These are phyloP conservation scores for Fusarium papillatum DNA, from an alignment of 2,329 filamentous ascomycete genomes.

Conservation along the genomic window DNA sequence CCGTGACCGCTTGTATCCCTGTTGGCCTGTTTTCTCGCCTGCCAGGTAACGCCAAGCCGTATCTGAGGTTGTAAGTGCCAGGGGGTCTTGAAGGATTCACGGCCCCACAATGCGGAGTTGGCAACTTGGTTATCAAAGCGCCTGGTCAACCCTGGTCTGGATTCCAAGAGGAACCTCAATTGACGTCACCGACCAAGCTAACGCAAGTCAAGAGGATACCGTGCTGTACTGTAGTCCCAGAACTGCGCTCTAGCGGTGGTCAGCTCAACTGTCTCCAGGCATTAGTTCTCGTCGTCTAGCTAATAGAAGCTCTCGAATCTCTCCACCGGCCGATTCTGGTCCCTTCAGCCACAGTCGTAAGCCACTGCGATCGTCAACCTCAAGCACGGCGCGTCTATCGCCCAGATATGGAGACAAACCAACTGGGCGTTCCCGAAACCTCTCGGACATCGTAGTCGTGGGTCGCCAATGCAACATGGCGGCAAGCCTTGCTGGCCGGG, in stretches of 20 bases:
- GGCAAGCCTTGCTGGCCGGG: neutral
- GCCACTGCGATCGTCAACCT: constrained; percentile 17
- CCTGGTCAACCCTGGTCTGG: neutral
- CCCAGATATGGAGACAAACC: neutral
- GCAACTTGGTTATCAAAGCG: neutral
- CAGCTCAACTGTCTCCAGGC: neutral
- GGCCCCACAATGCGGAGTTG: neutral
- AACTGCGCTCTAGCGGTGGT: neutral
- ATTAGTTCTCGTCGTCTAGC: neutral
- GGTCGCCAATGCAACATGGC: constrained; percentile 16
- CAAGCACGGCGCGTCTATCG: neutral
- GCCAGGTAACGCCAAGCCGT: constrained; percentile 4
- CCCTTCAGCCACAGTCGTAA: neutral
- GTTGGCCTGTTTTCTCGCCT: neutral
- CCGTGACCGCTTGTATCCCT: constrained; percentile 1
- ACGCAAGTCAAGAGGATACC: constrained; percentile 4
- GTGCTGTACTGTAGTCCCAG: neutral
- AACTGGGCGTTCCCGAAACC: constrained; percentile 18
- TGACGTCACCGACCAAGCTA: constrained; percentile 14
- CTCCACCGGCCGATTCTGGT: neutral
- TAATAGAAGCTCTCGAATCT: neutral
- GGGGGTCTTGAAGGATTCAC: neutral
- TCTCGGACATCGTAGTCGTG: constrained; percentile 18
- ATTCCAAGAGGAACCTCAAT: neutral
- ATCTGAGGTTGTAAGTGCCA: constrained; percentile 5